Base-by-base conservation (phyloP, 768 basidiomycete species). In the Suillus placidus region DNA sequence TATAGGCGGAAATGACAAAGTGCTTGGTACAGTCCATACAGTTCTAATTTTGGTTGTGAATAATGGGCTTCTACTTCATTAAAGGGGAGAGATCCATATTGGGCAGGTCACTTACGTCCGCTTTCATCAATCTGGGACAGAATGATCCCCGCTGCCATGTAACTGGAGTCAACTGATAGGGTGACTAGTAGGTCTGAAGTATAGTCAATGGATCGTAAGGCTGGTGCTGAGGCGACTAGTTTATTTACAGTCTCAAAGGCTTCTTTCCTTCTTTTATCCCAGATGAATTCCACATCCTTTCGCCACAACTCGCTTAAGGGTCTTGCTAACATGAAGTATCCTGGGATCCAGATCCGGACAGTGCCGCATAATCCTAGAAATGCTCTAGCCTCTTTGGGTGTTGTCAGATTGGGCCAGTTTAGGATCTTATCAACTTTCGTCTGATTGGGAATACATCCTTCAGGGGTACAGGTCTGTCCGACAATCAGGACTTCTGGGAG, bases 31-130 rank as follows among this genome's bases (percentile, higher is more conserved):
- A 78, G 38, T 0, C 68, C 62, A 26, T 66, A 69, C 2, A 79
- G 66, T 23, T 77, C 72, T 2, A 76, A 56, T 60, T 79, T 78
- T 0, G 70, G 43, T 32, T 75, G 73, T 0, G 69, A 70, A 23
- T 67, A 69, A 9, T 42, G 47, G 5, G 20, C 68, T 26, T 66
- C 63, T 3, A 61, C 51, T 14, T 68, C 74, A 57, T 81, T 80
- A 40, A 82, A 70, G 0, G 77, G 68, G 2, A 84, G 78, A 0
- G 79, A 83, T 0, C 80, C 74, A 55, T 82, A 85, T 0, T 72
- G 68, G 0, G 74, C 71, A 38, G 73, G 80, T 5, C 13, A 3
- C 38, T 40, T 40, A 14, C 38, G 38, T 14, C 38, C 38, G 13
- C 13, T 40, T 10, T 40, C 38, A 40, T 40, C 13, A 13, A 3